These are phyloP conservation scores for Sclerotinia minor DNA, from an alignment of 2,329 filamentous ascomycete species.

Conservation along the genomic window DNA sequence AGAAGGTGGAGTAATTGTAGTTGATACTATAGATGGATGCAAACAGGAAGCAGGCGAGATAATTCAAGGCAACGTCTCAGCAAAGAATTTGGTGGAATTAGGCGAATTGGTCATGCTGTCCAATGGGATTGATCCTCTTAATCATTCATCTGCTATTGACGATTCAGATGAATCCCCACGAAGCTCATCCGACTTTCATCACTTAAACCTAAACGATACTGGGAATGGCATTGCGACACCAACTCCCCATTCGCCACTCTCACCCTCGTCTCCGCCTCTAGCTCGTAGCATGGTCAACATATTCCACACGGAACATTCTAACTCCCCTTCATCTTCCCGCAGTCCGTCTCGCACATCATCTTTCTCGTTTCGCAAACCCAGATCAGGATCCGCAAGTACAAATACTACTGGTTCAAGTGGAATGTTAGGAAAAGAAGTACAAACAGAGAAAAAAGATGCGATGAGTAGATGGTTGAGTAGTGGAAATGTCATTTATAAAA, in stretches of 20 bases:
- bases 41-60: constrained; percentile 85
- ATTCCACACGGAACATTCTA: not conserved
- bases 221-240: constrained; percentile 13
- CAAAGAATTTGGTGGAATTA: constrained; percentile 79
- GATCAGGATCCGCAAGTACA: constrained; percentile 24
- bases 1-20: constrained; percentile 66
- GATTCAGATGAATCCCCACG: constrained; percentile 26
- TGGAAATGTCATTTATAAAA: constrained; percentile 69
- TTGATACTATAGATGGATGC: constrained; percentile 71
- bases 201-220: not conserved
- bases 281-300: constrained; percentile 15
- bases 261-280: not conserved
- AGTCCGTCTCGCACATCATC: constrained; percentile 32
- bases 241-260: not conserved
- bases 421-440: constrained; percentile 30
- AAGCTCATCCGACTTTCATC: not conserved
- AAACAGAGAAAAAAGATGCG: constrained; percentile 48
- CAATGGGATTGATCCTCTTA: constrained; percentile 29
- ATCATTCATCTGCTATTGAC: constrained; percentile 25
- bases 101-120: constrained; percentile 74
- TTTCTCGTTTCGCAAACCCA: constrained; percentile 24
- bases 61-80: constrained; percentile 70
- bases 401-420: constrained; percentile 26
- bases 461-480: constrained; percentile 57
- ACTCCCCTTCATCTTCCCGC: constrained; percentile 12